phyloP scores from a whole-genome alignment of 1,139 yeast genomes.

The Hansenula sp. region DNA sequence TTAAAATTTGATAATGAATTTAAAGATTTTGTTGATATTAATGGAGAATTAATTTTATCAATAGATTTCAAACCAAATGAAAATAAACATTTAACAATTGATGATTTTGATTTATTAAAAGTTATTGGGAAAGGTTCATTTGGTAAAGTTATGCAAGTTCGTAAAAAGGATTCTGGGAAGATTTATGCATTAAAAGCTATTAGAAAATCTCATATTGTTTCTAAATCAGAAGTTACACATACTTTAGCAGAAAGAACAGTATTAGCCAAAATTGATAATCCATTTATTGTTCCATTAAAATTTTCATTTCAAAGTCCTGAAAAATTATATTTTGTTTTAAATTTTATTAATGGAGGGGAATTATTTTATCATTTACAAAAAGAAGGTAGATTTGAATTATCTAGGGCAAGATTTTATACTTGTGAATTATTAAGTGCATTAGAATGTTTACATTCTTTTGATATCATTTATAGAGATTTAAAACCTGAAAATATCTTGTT shows the following conservation, averaged over 20 bases:
- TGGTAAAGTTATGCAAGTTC: constrained; percentile 98
- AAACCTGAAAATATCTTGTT: constrained; percentile 93
- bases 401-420: constrained; percentile 87
- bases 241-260: constrained; percentile 96
- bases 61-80: constrained; percentile 76
- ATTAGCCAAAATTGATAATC: constrained; percentile 86
- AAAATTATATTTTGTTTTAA: constrained; percentile 82
- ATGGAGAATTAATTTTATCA: constrained; percentile 51
- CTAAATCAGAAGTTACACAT: constrained; percentile 92
- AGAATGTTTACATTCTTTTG: constrained; percentile 84
- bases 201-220: constrained; percentile 89
- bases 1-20: constrained; percentile 30
- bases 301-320: constrained; percentile 96
- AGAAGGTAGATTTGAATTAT: constrained; percentile 85
- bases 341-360: constrained; percentile 97
- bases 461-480: constrained; percentile 90
- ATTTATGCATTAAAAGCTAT: constrained; percentile 92
- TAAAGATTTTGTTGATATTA: constrained; percentile 7
- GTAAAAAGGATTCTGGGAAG: constrained; percentile 90
- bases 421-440: constrained; percentile 92
- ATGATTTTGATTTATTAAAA: constrained; percentile 87
- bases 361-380: constrained; percentile 90
- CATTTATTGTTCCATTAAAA: constrained; percentile 97
- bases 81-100: constrained; percentile 72
- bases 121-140: constrained; percentile 98